Evolutionary conservation across 1,284 basidiomycete genomes (phyloP).

Genomic region (Volvariella volvacea): DNA sequence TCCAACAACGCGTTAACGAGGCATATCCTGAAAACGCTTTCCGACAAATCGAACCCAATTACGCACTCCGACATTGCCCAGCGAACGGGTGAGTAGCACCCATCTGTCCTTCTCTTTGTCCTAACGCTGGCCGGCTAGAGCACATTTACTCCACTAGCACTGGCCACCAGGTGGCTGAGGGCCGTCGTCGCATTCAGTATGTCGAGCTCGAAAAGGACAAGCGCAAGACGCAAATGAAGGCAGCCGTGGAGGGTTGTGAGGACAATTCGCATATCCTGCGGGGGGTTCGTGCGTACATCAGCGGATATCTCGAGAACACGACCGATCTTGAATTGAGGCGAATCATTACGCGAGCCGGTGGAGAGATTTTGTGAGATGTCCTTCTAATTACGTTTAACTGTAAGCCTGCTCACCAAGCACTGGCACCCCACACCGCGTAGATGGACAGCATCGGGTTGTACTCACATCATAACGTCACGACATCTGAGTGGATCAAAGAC

Average conservation of each 20-base stretch:
- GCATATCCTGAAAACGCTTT: slow-evolving; percentile 49
- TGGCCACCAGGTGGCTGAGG: slow-evolving; percentile 64
- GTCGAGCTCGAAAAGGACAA: slow-evolving; percentile 32
- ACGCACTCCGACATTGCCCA: slow-evolving; percentile 60
- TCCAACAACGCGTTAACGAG: slow-evolving; percentile 44
- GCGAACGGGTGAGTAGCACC: slow-evolving; percentile 40
- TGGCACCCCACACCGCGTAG: slow-evolving; percentile 23
- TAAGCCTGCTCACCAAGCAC: not conserved
- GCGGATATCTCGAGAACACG: slow-evolving; percentile 59
- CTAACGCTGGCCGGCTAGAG: slow-evolving; percentile 28
- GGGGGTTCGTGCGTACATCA: slow-evolving; percentile 51
- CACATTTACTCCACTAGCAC: slow-evolving; percentile 51
- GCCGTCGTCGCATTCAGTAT: slow-evolving; percentile 32
- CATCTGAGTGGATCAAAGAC: slow-evolving; percentile 60
- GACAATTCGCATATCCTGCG: slow-evolving; percentile 37
- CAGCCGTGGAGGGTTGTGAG: slow-evolving; percentile 18
- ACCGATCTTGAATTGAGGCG: slow-evolving; percentile 73
- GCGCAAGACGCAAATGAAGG: slow-evolving; percentile 26
- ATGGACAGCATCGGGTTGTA: slow-evolving; percentile 47
- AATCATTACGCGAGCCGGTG: slow-evolving; percentile 51
- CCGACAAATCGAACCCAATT: slow-evolving; percentile 60
- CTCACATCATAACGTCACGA: slow-evolving; percentile 68
- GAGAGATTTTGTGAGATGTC: slow-evolving; percentile 38
- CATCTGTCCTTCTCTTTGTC: slow-evolving; percentile 1
- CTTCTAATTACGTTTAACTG: not conserved